Conservation (phyloP, 1,139 yeast species). For the Nadsonia commutata region DNA sequence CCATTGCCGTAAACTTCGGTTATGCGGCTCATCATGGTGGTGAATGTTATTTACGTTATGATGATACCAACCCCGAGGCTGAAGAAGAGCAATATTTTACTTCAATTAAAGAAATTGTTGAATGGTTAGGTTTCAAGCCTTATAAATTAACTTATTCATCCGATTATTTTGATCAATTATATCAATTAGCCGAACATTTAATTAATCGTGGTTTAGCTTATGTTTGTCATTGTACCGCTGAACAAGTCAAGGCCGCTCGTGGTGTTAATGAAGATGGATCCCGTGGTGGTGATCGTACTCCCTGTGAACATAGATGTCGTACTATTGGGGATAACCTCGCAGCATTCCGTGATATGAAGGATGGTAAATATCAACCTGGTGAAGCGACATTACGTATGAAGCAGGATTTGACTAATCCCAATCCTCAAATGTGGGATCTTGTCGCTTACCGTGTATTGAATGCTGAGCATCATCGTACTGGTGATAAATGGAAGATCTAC, state of each 20-base stretch:
- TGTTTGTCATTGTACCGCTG: conserved; percentile 88
- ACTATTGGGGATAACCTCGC: conserved; percentile 57
- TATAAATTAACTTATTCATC: conserved; percentile 92
- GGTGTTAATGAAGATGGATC: conserved; percentile 88
- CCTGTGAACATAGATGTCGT: conserved; percentile 63
- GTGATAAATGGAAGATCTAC: conserved; percentile 91
- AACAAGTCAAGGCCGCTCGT: conserved; percentile 77
- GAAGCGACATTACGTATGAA: conserved; percentile 95
- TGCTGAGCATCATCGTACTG: conserved; percentile 92
- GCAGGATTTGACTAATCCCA: conserved; percentile 80
- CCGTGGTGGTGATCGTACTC: conserved; percentile 78
- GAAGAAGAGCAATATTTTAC: conserved; percentile 87
- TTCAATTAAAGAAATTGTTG: conserved; percentile 69
- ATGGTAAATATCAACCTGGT: conserved; percentile 77
- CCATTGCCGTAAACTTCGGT: conserved; percentile 93
- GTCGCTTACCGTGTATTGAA: conserved; percentile 94
- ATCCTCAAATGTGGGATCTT: conserved; percentile 99
- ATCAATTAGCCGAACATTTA: conserved; percentile 71
- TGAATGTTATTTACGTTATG: conserved; percentile 79
- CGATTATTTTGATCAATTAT: conserved; percentile 82
- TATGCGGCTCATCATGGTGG: conserved; percentile 80
- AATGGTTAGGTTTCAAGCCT: conserved; percentile 82
- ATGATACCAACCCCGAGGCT: conserved; percentile 97
- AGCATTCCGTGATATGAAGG: conserved; percentile 82
- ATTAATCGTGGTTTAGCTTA: conserved; percentile 62